Percentiles rank a stretch among this genome's conserved stretches.
phyloP scores from a whole-genome alignment of 805 yeast species.

The Metahyphopichia silvanorum region DNA sequence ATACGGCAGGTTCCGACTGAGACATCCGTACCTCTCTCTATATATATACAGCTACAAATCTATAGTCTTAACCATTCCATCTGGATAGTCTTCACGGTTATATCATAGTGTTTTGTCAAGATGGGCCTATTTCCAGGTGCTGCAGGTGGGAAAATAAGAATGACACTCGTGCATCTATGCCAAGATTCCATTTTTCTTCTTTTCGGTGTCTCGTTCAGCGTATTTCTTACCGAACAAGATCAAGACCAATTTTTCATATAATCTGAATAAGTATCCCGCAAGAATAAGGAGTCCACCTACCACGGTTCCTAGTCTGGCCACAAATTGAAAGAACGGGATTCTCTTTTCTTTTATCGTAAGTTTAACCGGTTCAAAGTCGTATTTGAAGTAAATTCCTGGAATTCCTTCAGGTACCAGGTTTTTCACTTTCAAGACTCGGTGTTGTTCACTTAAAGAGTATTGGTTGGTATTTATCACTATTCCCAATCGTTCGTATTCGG shows the following conservation, averaged over 20 bases:
- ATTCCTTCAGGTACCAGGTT: slow-evolving; percentile 24
- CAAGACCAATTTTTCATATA: slow-evolving; percentile 51
- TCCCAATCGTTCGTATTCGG: slow-evolving; percentile 70
- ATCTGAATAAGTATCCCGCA: slow-evolving; percentile 61
- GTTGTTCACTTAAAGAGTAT: slow-evolving; percentile 66
- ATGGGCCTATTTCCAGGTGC: too few species aligned
- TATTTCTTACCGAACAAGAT: slow-evolving; percentile 58
- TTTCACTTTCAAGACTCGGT: slow-evolving; percentile 16
- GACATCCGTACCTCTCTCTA: too few species aligned
- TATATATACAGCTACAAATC: too few species aligned
- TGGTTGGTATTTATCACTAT: slow-evolving; percentile 76
- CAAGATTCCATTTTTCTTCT: slow-evolving; percentile 31
- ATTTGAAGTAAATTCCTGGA: slow-evolving; percentile 82
- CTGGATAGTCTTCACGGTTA: too few species aligned
- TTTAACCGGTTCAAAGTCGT: slow-evolving; percentile 85
- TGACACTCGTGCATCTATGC: too few species aligned
- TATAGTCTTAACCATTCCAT: too few species aligned
- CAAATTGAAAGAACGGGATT: slow-evolving; percentile 72
- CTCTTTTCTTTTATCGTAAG: slow-evolving; percentile 68
- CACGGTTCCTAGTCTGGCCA: slow-evolving; percentile 75
- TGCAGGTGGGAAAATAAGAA: background rate
- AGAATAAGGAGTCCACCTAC: slow-evolving; percentile 76
- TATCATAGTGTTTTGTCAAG: too few species aligned
- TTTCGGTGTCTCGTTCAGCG: slow-evolving; percentile 48
- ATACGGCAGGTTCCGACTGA: too few species aligned